These are phyloP conservation scores for Trifolium pratense DNA, from an alignment of 306 rosid genomes.

Conservation along the genomic window DNA sequence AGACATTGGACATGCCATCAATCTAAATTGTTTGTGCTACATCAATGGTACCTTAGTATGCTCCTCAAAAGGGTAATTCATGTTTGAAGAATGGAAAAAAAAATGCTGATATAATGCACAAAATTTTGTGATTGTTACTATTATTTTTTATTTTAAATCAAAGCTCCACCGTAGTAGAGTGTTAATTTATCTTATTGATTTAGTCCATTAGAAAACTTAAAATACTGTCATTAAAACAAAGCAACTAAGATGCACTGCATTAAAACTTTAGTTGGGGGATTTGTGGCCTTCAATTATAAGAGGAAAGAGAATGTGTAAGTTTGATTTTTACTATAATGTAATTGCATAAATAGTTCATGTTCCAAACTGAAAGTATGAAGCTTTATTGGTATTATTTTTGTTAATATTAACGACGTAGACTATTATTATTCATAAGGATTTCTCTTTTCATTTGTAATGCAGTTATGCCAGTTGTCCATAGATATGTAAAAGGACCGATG, in stretches of 20 bases:
- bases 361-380: conserved; percentile 36
- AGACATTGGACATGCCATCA: not conserved
- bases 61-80: conserved; percentile 11
- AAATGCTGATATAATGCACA: not conserved
- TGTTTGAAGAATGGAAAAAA: conserved; percentile 10
- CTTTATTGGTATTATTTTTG: not conserved
- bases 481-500: conserved; percentile 83
- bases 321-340: conserved; percentile 15
- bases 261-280: conserved; percentile 5
- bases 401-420: conserved; percentile 1
- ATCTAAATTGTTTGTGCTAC: not conserved
- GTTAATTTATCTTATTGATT: conserved; percentile 7
- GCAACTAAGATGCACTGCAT: conserved; percentile 9
- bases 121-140: not conserved
- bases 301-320: conserved; percentile 1
- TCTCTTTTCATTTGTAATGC: conserved; percentile 42
- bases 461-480: conserved; percentile 86
- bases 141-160: not conserved
- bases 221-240: conserved; percentile 16
- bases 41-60: conserved; percentile 11
- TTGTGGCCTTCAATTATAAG: not conserved
- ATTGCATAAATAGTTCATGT: not conserved
- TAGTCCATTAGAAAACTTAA: conserved; percentile 10
- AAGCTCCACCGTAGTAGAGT: not conserved
- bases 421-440: conserved; percentile 15